Conservation (phyloP, 75 land plant species). For the Selaginella tamariscina region DNA sequence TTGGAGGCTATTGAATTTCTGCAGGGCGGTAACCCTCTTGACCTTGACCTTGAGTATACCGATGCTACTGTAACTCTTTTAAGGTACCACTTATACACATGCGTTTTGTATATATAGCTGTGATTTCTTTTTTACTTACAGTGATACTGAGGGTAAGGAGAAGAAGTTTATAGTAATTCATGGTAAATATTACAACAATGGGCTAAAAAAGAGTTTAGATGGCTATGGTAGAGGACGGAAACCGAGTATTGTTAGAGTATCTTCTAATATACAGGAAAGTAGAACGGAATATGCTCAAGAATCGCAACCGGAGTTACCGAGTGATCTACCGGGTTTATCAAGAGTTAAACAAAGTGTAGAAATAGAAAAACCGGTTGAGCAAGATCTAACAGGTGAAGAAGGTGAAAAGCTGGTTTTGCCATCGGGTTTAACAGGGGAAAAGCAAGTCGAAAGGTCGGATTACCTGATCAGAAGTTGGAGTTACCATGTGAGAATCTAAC, state of each 20-base stretch:
- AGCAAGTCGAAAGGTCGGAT: no score
- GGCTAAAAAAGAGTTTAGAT: no score
- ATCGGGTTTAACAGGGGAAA: no score
- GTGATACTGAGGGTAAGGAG: neutral
- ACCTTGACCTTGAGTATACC: neutral
- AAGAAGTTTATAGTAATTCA: neutral
- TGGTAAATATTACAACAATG: neutral
- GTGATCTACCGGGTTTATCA: neutral
- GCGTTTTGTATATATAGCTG: neutral
- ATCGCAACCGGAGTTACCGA: neutral
- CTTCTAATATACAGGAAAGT: neutral
- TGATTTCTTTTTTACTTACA: neutral
- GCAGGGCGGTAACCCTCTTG: neutral
- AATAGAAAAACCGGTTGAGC: no score
- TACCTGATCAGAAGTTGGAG: no score
- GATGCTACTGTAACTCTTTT: neutral
- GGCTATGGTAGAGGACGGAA: no score
- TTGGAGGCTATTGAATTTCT: no score
- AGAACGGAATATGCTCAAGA: neutral
- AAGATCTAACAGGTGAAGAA: no score
- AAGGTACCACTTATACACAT: neutral
- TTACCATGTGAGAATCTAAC: no score
- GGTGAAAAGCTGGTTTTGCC: no score
- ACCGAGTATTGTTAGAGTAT: neutral
- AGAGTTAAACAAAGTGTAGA: neutral